A percentile compares a stretch with the other conserved stretches of the same genome.
Evolutionary conservation across 257 asterid genomes (phyloP).

Genomic region (Solanum bukasovii): DNA sequence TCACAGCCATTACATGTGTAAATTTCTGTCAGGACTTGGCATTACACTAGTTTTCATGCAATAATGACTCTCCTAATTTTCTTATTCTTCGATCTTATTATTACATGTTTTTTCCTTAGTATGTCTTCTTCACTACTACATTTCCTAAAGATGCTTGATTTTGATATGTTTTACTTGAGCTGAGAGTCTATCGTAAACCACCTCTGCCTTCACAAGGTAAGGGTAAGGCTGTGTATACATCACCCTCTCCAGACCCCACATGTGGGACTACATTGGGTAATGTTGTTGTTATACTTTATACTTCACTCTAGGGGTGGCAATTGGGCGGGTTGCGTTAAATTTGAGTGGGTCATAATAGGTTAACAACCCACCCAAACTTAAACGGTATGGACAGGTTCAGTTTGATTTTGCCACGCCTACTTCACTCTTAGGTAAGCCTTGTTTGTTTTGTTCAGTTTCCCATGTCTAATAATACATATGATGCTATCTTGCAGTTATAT

Average conservation of each 20-base stretch:
- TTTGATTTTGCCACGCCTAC: too few relatives aligned
- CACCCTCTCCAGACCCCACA: too few relatives aligned
- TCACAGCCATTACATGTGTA: background rate
- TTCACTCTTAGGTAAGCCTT: background rate
- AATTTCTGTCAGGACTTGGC: background rate
- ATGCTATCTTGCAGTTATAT: constrained; percentile 38
- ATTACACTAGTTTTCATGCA: background rate
- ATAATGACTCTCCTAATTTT: background rate
- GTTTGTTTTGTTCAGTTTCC: background rate
- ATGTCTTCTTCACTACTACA: background rate
- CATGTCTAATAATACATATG: background rate
- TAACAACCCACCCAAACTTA: too few relatives aligned
- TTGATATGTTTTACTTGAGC: background rate
- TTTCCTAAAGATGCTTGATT: background rate
- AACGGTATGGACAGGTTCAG: too few relatives aligned
- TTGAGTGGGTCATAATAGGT: too few relatives aligned
- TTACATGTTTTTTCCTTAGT: background rate
- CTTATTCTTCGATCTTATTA: background rate
- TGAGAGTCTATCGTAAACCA: background rate
- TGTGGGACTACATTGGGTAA: too few relatives aligned
- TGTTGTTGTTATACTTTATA: too few relatives aligned
- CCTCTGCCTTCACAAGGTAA: background rate
- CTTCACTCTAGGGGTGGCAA: too few relatives aligned
- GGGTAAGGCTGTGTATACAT: too few relatives aligned
- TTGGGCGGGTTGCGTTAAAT: too few relatives aligned